Evolutionary conservation across 805 yeast species (phyloP), one percentile per base, ranked within the genome.

Genomic region (Zygosaccharomyces bailii): DNA sequence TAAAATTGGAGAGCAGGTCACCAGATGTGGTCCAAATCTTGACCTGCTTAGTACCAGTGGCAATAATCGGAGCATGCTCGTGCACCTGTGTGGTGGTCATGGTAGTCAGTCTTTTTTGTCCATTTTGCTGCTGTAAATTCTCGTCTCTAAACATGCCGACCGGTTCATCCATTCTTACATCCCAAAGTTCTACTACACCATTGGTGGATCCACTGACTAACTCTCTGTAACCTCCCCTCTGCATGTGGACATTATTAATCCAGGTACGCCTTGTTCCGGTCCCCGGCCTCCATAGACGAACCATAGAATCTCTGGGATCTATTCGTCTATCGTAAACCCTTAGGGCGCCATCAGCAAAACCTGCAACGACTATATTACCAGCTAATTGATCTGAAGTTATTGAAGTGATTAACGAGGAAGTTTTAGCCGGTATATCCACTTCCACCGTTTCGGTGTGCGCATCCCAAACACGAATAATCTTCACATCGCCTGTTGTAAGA

Each of bases 1-100:
- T 75, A 52, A 90, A 76, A 7, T 76, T 73, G 1, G 86, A 69
- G 5, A 90, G 68, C 43, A 78, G 61, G 47, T 86, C 85, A 2
- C 98, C 98, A 0, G 84, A 70, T 0, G 96, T 87, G 2, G 95
- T 80, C 86, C 93, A 90, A 4, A 93, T 66, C 35, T 86, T 83
- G 11, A 89, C 80, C 27, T 77, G 73, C 49, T 84, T 84, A 1
- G 90, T 82, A 0, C 96, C 97, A 2, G 96, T 84, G 2, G 90
- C 91, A 45, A 93, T 78, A 2, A 93, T 74, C 1, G 99, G 98
- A 0, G 98, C 99, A 67, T 93, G 99, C 57, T 93, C 99, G 66
- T 93, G 99, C 4, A 87, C 79, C 57, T 86, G 84, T 44, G 88
- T 73, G 16, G 87, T 75, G 5, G 93, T 77, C 75, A 78, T 59